Percentiles rank a stretch among this genome's conserved stretches.
Conservation (phyloP, 75 land plant genomes). For the Ceratopteris richardii region DNA sequence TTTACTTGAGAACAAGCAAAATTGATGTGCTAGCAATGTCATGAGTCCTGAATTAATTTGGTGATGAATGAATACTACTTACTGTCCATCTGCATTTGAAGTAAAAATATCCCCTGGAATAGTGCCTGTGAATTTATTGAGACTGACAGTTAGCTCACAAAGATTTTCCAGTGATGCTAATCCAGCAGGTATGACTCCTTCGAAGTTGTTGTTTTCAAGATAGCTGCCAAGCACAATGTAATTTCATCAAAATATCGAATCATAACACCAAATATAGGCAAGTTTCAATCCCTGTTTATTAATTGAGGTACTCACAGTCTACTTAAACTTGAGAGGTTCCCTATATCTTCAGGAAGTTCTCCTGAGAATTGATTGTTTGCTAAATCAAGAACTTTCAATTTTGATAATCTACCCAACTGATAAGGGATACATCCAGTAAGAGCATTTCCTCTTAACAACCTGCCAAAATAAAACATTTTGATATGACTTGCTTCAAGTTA, state of each 20-base stretch:
- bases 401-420: conserved; percentile 38
- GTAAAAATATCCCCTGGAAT: too few relatives aligned
- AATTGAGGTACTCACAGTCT: conserved; percentile 44
- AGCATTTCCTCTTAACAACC: background rate
- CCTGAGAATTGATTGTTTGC: conserved; percentile 60
- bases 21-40: too few relatives aligned
- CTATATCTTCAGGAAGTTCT: conserved; percentile 50
- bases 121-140: background rate
- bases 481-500: too few relatives aligned
- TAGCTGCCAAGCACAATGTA: too few relatives aligned
- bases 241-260: too few relatives aligned
- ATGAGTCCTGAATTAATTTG: too few relatives aligned
- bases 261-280: too few relatives aligned
- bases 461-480: background rate
- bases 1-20: too few relatives aligned
- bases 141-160: conserved; percentile 10
- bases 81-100: too few relatives aligned
- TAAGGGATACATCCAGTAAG: conserved; percentile 55
- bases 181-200: conserved; percentile 31
- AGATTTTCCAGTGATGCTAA: conserved; percentile 19
- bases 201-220: conserved; percentile 42
- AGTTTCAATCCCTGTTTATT: too few relatives aligned
- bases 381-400: conserved; percentile 54
- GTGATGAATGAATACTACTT: too few relatives aligned
- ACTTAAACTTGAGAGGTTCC: conserved; percentile 39